Base-by-base conservation (phyloP, 306 rosid genomes). In the Trifolium repens region DNA sequence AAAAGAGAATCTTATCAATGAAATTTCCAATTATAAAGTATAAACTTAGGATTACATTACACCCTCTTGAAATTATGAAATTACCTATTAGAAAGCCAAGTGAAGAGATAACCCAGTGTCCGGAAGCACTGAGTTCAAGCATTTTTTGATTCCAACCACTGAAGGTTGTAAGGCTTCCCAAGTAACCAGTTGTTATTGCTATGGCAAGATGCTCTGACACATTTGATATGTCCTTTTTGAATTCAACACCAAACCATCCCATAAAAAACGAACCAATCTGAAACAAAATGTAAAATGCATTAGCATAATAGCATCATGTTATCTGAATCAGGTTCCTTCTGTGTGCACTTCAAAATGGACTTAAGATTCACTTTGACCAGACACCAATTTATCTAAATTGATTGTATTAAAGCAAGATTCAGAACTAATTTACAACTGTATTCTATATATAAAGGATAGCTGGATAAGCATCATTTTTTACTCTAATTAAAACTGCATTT, bases 91-190 rank as follows among this genome's bases (percentile, higher is more conserved):
- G 46, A 80, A 88, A 90, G 16, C 97, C 94, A 49, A 91, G 90
- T 72, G 82, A 32, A 63, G 87, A 69, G 13, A 75, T 86, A 59
- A 89, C 84, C 97, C 93, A 90, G 35, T 75, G 93, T 65, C 96
- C 94, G 0, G 84, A 72, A 68, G 72, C 85, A 77, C 85, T 82
- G 72, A 94, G 96, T 44, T 94, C 90, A 72, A 94, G 82, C 98
- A 94, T 94, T 75, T 91, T 85, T 86, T 94, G 97, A 80, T 90
- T 91, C 98, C 96, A 94, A 75, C 96, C 91, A 17, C 96, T 94
- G 85, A 94, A 90, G 5, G 98, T 94, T 72, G 98, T 94, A 39
- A 91, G 94, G 88, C 97, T 94, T 67, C 97, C 97, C 65, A 94
- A 80, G 83, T 85, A 94, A 78, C 98, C 98, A 7, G 97, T 94